Base-by-base conservation (phyloP, 768 basidiomycete genomes). In the Galerina sulciceps region DNA sequence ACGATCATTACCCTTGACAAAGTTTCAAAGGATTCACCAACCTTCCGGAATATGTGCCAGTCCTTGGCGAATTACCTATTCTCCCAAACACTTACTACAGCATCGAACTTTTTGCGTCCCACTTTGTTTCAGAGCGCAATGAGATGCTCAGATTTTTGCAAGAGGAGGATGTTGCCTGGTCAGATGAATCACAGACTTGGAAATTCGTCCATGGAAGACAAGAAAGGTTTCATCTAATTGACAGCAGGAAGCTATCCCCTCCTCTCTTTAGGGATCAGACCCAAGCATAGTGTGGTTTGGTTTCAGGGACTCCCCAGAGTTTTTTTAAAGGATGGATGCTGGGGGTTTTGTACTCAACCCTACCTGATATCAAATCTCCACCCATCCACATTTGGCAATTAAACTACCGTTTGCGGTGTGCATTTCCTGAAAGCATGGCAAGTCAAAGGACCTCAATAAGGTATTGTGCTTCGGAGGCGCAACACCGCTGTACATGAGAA, bases 51-150 rank as follows among this genome's bases (percentile, higher is more conserved):
- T 71, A 75, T 51, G 80, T 83, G 17, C 81, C 83, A 10, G 67
- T 82, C 34, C 64, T 81, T 8, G 83, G 82, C 40, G 79, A 82
- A 38, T 70, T 84, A 37, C 72, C 71, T 8, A 76, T 84, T 20
- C 71, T 84, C 22, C 74, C 80, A 6, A 70, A 82, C 53, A 82
- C 81, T 9, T 84, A 79, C 69, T 84, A 83, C 63, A 81, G 79
- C 69, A 79, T 85, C 58, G 82, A 85, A 62, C 74, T 84, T 11
- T 81, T 78, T 53, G 81, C 81, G 4, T 78, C 76, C 61, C 78
- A 78, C 55, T 80, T 76, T 52, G 73, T 84, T 15, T 75, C 78
- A 9, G 84, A 84, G 60, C 76, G 80, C 49, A 79, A 81, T 55
- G 75, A 77, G 60, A 79, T 78, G 0, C 70, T 82, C 34, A 65